A percentile compares a stretch with the other conserved stretches of the same genome.
phyloP scores from a whole-genome alignment of 2,329 filamentous ascomycete species.

The Alternaria triticimaculans region DNA sequence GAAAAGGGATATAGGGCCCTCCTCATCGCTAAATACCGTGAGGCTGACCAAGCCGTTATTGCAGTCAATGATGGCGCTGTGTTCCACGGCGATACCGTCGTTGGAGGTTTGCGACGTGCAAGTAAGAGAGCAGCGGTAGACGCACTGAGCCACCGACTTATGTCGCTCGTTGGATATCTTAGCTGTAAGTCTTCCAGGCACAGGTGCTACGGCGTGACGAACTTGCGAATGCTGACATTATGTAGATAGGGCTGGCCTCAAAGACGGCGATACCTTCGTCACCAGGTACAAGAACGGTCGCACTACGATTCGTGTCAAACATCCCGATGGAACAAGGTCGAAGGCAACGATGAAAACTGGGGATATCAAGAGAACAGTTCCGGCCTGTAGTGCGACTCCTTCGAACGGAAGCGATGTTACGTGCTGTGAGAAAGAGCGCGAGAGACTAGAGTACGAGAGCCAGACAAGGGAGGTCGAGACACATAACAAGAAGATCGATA shows the following conservation, averaged over 20 bases:
- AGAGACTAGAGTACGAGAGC: background rate
- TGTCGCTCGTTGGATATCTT: background rate
- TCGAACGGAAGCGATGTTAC: background rate
- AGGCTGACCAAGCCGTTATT: background rate
- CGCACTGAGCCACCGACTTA: background rate
- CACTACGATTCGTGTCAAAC: background rate
- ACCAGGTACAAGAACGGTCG: background rate
- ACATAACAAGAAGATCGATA: background rate
- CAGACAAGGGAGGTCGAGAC: background rate
- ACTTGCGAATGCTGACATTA: background rate
- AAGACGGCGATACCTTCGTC: background rate
- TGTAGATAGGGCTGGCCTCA: background rate
- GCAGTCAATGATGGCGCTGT: background rate
- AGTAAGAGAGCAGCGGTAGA: background rate
- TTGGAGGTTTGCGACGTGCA: background rate
- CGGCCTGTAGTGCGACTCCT: background rate
- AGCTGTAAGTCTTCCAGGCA: background rate
- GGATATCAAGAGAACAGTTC: background rate
- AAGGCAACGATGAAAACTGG: background rate
- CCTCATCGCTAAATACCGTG: background rate
- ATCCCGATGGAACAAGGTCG: background rate
- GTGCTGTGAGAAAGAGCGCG: background rate
- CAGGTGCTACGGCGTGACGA: fast-evolving
- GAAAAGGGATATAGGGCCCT: background rate
- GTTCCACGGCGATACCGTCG: background rate